phyloP scores from a whole-genome alignment of 1,284 basidiomycete genomes.

The Tremellales sp. region DNA sequence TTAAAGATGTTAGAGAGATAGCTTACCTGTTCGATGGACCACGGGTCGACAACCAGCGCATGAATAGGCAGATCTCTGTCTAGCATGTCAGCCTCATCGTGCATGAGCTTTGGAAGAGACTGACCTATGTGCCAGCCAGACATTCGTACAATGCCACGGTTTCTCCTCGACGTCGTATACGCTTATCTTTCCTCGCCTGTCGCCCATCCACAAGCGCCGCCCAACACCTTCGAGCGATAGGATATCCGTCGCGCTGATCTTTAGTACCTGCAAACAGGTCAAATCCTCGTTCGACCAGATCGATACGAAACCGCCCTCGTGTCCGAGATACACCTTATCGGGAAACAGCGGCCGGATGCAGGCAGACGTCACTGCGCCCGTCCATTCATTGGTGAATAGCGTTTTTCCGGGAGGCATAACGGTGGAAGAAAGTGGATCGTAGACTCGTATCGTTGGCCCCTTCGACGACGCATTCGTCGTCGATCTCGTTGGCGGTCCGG shows the following conservation, averaged over 20 bases:
- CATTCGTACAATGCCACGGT: constrained; percentile 84
- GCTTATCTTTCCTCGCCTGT: constrained; percentile 73
- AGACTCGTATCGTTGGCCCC: constrained; percentile 70
- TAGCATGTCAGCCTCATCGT: constrained; percentile 8
- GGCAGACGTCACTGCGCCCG: constrained; percentile 74
- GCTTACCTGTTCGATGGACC: constrained; percentile 62
- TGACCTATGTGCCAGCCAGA: constrained; percentile 75
- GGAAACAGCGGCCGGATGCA: constrained; percentile 69
- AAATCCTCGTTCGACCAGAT: constrained; percentile 59
- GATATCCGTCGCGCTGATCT: constrained; percentile 74
- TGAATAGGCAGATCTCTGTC: constrained; percentile 67
- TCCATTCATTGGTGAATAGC: constrained; percentile 53
- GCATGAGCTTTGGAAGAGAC: constrained; percentile 10
- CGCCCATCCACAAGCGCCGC: constrained; percentile 77
- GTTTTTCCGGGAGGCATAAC: constrained; percentile 48
- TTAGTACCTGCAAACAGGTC: constrained; percentile 51
- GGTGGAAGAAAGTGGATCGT: constrained; percentile 58
- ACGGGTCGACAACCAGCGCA: constrained; percentile 66
- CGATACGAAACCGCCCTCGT: constrained; percentile 84
- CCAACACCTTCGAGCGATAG: constrained; percentile 75
- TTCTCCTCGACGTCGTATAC: constrained; percentile 66
- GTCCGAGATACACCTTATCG: constrained; percentile 74
- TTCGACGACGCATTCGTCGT: constrained; percentile 49
- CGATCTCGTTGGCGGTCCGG: constrained; percentile 44
- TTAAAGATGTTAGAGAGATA: background rate